Evolutionary conservation across 306 rosid species (phyloP).

Genomic region (Malus orientalis): DNA sequence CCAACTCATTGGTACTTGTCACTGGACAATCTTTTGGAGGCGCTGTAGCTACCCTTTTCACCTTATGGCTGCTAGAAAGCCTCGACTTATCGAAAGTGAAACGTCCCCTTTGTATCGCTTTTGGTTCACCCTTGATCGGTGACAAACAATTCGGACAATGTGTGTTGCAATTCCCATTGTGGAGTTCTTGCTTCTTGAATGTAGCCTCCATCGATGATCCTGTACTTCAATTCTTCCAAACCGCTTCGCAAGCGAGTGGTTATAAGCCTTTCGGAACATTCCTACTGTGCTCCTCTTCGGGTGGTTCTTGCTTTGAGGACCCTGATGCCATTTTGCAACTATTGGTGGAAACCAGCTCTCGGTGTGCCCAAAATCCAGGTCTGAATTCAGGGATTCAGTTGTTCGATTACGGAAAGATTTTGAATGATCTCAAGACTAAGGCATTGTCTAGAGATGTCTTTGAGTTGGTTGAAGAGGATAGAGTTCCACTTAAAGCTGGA

Average conservation of each 20-base stretch:
- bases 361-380: not conserved
- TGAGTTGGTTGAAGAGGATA: not conserved
- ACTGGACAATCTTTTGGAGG: constrained; percentile 66
- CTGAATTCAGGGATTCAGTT: not conserved
- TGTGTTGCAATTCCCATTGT: constrained; percentile 30
- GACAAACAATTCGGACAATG: constrained; percentile 29
- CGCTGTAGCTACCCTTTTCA: constrained; percentile 65
- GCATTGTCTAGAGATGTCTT: constrained; percentile 9
- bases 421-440: constrained; percentile 16
- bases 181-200: constrained; percentile 69
- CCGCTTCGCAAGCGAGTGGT: not conserved
- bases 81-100: constrained; percentile 21
- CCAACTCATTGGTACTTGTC: constrained; percentile 32
- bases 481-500: constrained; percentile 22
- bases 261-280: constrained; percentile 66
- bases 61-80: constrained; percentile 36
- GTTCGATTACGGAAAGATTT: constrained; percentile 27
- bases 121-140: constrained; percentile 64
- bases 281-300: constrained; percentile 35
- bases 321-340: constrained; percentile 26
- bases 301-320: constrained; percentile 42
- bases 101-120: constrained; percentile 61
- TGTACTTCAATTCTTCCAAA: constrained; percentile 17
- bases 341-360: constrained; percentile 10
- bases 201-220: constrained; percentile 43